phyloP scores from a whole-genome alignment of 176 grass and related monocot species.

The Phyllostachys edulis region DNA sequence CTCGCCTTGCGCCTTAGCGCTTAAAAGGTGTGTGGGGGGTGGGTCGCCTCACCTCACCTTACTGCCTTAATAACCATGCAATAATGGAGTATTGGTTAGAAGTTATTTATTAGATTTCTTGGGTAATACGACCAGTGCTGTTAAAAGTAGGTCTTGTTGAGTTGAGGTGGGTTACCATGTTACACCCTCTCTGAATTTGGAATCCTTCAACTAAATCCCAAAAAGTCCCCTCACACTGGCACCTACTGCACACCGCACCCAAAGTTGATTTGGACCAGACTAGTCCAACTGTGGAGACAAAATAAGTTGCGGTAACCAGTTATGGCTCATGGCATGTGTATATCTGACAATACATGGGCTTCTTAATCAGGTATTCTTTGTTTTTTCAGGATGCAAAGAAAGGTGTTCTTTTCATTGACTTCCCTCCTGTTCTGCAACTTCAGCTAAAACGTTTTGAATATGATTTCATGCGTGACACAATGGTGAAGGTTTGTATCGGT shows the following conservation, averaged over 20 bases:
- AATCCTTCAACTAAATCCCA: not conserved
- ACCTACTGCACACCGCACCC: not conserved
- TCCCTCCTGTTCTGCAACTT: conserved; percentile 97
- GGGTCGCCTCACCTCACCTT: too few relatives aligned
- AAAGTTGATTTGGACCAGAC: not conserved
- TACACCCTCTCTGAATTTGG: not conserved
- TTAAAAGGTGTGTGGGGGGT: too few relatives aligned
- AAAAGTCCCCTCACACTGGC: not conserved
- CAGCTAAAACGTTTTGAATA: conserved; percentile 99
- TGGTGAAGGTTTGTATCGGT: conserved; percentile 92
- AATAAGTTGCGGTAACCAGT: not conserved
- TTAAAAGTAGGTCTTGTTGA: not conserved
- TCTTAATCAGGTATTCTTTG: conserved; percentile 22
- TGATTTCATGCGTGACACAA: conserved; percentile 99
- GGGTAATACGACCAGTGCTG: not conserved
- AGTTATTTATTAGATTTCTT: not conserved
- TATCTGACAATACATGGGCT: not conserved
- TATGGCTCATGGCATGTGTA: not conserved
- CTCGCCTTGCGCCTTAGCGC: too few relatives aligned
- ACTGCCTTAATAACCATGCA: too few relatives aligned
- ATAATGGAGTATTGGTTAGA: not conserved
- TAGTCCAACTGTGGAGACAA: not conserved
- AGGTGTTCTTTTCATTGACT: conserved; percentile 98
- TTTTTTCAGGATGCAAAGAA: conserved; percentile 97
- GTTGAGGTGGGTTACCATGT: not conserved